phyloP scores from a whole-genome alignment of 768 basidiomycete genomes.

The Sutorius australiensis region DNA sequence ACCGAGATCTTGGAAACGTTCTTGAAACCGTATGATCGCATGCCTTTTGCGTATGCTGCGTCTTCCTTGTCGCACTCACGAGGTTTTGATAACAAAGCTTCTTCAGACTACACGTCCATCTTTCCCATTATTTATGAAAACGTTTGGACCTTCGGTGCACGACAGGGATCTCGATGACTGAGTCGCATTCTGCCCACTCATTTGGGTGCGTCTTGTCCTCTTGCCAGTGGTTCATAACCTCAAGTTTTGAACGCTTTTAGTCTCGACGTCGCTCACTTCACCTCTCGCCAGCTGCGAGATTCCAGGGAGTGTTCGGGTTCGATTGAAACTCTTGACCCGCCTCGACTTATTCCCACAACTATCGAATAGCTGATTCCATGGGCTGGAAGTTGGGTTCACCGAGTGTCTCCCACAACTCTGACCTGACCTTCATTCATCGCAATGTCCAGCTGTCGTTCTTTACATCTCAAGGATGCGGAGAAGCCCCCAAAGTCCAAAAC shows the following conservation, averaged over 20 bases:
- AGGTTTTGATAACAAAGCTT: not conserved
- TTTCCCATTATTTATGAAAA: not conserved
- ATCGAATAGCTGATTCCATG: no score
- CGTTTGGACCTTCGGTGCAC: not conserved
- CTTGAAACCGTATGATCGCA: no score
- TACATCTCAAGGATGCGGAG: no score
- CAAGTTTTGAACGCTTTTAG: not conserved
- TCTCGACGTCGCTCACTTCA: not conserved
- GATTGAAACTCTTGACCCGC: not conserved
- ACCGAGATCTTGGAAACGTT: not conserved
- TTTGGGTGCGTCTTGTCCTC: not conserved
- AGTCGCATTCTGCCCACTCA: no score
- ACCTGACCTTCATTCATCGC: no score
- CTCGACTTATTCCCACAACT: no score
- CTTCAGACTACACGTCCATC: not conserved
- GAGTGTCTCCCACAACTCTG: no score
- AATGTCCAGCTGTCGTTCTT: no score
- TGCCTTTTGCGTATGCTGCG: not conserved
- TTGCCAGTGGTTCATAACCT: not conserved
- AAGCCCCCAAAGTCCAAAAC: no score
- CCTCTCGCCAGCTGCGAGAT: conserved; percentile 7
- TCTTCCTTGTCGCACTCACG: not conserved
- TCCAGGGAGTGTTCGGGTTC: not conserved
- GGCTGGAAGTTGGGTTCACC: no score
- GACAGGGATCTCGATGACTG: not conserved